phyloP scores from a whole-genome alignment of 2,329 filamentous ascomycete species.

The Hypoxylon sp. region DNA sequence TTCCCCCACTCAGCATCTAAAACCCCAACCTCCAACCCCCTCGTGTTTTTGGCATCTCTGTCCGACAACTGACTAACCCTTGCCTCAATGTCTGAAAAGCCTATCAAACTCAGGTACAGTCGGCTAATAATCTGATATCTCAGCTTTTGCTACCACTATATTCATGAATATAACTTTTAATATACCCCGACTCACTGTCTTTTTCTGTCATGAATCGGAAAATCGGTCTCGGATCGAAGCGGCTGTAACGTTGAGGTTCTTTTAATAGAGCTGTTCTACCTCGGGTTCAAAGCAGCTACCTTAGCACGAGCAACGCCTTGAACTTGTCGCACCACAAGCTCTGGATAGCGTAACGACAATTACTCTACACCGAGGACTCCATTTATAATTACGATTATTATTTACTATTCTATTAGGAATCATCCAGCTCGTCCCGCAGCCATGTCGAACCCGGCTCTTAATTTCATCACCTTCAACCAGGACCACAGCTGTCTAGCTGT shows the following conservation, averaged over 20 bases:
- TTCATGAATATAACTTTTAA: conserved; percentile 21
- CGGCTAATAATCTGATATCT: conserved; percentile 6
- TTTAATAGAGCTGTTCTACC: conserved; percentile 20
- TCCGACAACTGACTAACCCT: conserved; percentile 18
- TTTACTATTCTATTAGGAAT: conserved; percentile 11
- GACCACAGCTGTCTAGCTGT: conserved; percentile 98
- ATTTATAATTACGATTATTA: conserved; percentile 5
- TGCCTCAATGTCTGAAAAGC: conserved; percentile 1
- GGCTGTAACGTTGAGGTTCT: conserved; percentile 28
- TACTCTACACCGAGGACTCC: background rate
- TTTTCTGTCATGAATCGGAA: conserved; percentile 39
- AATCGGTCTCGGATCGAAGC: conserved; percentile 22
- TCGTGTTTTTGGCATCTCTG: conserved; percentile 27
- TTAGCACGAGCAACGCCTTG: conserved; percentile 8
- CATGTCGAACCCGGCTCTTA: conserved; percentile 82
- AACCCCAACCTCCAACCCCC: conserved; percentile 43
- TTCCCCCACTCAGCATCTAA: conserved; percentile 27
- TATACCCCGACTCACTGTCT: conserved; percentile 6
- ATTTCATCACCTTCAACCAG: conserved; percentile 99
- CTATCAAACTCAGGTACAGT: conserved; percentile 17
- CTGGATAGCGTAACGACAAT: background rate
- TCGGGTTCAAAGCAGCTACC: conserved; percentile 1
- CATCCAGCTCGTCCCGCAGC: conserved; percentile 44
- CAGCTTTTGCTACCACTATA: conserved; percentile 1
- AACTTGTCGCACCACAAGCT: conserved; percentile 10